Evolutionary conservation across 148 eudicot species (phyloP), one percentile per base, ranked within the genome.

Genomic region (Oxyria digyna): DNA sequence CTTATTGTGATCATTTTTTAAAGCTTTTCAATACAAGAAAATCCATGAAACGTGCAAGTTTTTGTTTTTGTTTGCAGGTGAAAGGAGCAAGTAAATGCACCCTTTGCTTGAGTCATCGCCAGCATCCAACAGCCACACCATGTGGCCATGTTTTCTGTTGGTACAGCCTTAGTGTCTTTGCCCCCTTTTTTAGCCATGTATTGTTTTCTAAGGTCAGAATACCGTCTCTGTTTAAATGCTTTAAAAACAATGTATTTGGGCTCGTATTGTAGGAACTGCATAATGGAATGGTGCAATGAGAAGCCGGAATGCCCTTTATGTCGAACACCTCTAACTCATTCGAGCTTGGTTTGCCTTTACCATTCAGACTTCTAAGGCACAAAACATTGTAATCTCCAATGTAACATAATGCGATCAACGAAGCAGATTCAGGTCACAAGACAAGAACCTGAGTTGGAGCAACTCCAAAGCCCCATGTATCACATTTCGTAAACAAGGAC

Each of bases 101-200:
- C 23, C 96, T 94, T 65, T 94, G 99, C 80, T 88, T 94, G 42
- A 82, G 99, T 71, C 83, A 84, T 80, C 93, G 99, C 42, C 91
- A 85, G 78, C 82, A 84, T 74, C 99, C 99, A 59, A 94, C 99
- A 0, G 92, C 99, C 67, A 91, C 97, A 23, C 96, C 99, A 70
- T 94, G 99, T 74, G 99, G 99, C 73, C 99, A 94, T 78, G 99
- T 94, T 71, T 94, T 94, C 73, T 94, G 99, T 83, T 94, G 99
- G 99, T 94, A 87, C 50, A 54, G 48, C 48, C 75, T 32, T 63
- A 6, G 20, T 33, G 2, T 31, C n/a, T n/a, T 29, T 4, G 24
- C 6, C 5, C 15, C 42, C 18, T 29, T 1, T 29, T 32, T 32
- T 11, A 26, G 3, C 38, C 38, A 35, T 35, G 38, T 35, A 6